These are phyloP conservation scores for Lachancea nothofagi DNA, from an alignment of 805 yeast genomes.

Conservation along the genomic window DNA sequence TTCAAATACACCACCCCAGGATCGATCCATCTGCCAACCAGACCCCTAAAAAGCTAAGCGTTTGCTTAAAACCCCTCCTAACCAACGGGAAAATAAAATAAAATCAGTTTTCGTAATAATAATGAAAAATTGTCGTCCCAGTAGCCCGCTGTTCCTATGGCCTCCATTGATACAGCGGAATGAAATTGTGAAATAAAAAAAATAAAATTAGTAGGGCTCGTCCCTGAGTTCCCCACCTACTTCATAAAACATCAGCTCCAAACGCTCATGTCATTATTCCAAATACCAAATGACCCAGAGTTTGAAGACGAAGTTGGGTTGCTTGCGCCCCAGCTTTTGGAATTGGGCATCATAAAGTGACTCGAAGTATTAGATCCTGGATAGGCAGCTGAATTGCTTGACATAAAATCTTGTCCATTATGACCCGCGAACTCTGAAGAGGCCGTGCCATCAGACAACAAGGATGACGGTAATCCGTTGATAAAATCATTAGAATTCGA, in stretches of 20 bases:
- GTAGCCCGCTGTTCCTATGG: conserved; percentile 1
- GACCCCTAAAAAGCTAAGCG: conserved; percentile 2
- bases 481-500: conserved; percentile 6
- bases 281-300: conserved; percentile 21
- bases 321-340: conserved; percentile 24
- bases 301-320: conserved; percentile 12
- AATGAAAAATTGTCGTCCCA: conserved; percentile 2
- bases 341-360: conserved; percentile 17
- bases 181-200: background rate
- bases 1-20: conserved; percentile 1
- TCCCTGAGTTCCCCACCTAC: background rate
- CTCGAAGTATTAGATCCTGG: conserved; percentile 8
- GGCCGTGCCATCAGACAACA: conserved; percentile 4
- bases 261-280: conserved; percentile 36
- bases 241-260: conserved; percentile 28
- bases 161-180: too few species aligned
- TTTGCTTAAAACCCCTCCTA: conserved; percentile 1
- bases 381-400: conserved; percentile 7
- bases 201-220: background rate
- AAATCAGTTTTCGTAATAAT: conserved; percentile 3
- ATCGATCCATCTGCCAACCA: conserved; percentile 3
- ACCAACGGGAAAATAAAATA: background rate
- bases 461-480: conserved; percentile 9
- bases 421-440: conserved; percentile 4
- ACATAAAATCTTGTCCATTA: background rate